A percentile compares a stretch with the other conserved stretches of the same genome.
These are phyloP conservation scores for Salix exigua DNA, from an alignment of 345 rosid genomes.

Conservation along the genomic window DNA sequence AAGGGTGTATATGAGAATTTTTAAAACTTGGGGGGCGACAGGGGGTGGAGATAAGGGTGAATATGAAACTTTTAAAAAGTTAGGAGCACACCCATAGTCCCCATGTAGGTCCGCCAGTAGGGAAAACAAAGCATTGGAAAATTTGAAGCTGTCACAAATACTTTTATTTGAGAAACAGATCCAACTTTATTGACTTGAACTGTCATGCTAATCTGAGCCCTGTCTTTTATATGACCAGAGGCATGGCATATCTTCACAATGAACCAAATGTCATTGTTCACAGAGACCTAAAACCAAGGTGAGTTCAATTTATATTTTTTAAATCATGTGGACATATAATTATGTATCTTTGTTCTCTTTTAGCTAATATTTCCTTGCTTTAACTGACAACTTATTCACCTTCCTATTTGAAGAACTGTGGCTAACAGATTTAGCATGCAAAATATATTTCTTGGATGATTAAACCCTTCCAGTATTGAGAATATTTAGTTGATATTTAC, in stretches of 20 bases:
- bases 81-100: no score
- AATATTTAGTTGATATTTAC: neutral
- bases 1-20: no score
- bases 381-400: neutral
- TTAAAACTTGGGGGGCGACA: neutral
- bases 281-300: conserved; percentile 95
- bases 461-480: neutral
- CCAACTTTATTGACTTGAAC: neutral
- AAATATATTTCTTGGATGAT: neutral
- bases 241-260: conserved; percentile 97
- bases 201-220: conserved; percentile 17
- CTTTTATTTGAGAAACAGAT: neutral
- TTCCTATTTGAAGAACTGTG: neutral
- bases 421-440: neutral
- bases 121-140: neutral
- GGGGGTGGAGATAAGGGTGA: no score
- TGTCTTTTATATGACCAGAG: conserved; percentile 47
- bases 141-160: neutral
- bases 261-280: conserved; percentile 97
- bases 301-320: conserved; percentile 12
- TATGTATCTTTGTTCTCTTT: neutral
- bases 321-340: conserved; percentile 1
- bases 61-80: no score
- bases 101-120: no score
- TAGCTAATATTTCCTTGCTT: neutral